Conservation (phyloP, 2,329 filamentous ascomycete genomes). For the Alternaria hordeiaustralica region DNA sequence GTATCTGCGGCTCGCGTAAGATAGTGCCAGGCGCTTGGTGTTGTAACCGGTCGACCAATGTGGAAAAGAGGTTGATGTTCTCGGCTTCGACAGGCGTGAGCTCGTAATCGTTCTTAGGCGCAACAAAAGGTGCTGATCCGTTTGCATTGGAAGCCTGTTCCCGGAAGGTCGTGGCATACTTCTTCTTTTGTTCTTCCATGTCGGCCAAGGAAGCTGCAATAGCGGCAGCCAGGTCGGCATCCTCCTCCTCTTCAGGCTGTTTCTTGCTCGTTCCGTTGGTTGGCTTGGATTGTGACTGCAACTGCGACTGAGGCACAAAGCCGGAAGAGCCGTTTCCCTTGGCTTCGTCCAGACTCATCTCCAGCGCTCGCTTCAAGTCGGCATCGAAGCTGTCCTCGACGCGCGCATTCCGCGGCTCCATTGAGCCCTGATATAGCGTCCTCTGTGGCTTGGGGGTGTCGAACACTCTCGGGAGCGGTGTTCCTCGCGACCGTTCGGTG, state of each 20-base stretch:
- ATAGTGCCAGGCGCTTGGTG: conserved; percentile 96
- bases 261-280: conserved; percentile 46
- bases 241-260: conserved; percentile 75
- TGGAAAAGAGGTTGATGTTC: conserved; percentile 96
- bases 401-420: conserved; percentile 90
- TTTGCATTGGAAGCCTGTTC: conserved; percentile 70
- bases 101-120: conserved; percentile 91
- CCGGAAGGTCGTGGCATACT: conserved; percentile 82
- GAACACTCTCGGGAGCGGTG: conserved; percentile 53
- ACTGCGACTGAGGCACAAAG: conserved; percentile 71
- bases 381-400: conserved; percentile 93
- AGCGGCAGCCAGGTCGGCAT: conserved; percentile 90
- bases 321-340: conserved; percentile 73
- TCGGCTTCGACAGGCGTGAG: conserved; percentile 92
- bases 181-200: conserved; percentile 98
- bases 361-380: conserved; percentile 88
- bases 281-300: conserved; percentile 49
- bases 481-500: conserved; percentile 70
- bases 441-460: conserved; percentile 63
- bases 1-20: conserved; percentile 94
- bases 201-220: conserved; percentile 94
- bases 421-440: conserved; percentile 68
- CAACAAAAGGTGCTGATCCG: conserved; percentile 55
- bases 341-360: conserved; percentile 96
- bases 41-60: conserved; percentile 90